Evolutionary conservation across 768 basidiomycete species (phyloP).

Genomic region (Tylopilus subfusipes): DNA sequence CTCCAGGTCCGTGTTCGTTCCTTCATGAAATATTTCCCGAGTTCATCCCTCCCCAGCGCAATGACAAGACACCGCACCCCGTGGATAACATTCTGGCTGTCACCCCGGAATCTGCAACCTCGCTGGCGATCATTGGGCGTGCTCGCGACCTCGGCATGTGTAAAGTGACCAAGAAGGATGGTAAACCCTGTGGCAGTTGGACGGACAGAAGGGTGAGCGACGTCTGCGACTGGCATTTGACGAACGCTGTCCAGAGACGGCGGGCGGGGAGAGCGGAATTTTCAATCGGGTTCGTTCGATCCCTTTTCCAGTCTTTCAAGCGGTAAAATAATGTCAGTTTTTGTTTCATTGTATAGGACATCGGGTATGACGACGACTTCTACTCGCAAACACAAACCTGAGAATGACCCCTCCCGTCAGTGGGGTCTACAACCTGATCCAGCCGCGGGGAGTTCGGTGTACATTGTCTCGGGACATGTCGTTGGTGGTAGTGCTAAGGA

Average conservation of each 20-base stretch:
- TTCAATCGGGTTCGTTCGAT: conserved; percentile 59
- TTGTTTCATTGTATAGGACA: conserved; percentile 45
- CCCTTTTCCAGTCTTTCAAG: not conserved
- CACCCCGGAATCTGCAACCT: conserved; percentile 77
- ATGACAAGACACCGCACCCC: conserved; percentile 62
- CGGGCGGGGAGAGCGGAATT: conserved; percentile 85
- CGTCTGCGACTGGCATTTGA: conserved; percentile 90
- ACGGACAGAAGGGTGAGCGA: conserved; percentile 84
- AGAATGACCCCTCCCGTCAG: conserved; percentile 66
- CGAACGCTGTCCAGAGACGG: conserved; percentile 69
- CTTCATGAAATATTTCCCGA: not conserved
- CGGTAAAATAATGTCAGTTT: not conserved
- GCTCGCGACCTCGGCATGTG: conserved; percentile 87
- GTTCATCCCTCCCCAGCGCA: conserved; percentile 14
- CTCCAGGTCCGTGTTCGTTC: conserved; percentile 55
- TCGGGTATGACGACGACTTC: conserved; percentile 59
- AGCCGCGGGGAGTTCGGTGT: conserved; percentile 49
- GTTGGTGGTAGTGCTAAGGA: conserved; percentile 45
- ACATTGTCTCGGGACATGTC: conserved; percentile 78
- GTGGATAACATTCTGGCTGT: conserved; percentile 80
- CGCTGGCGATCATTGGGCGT: conserved; percentile 83
- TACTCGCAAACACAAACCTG: conserved; percentile 47
- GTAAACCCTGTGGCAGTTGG: conserved; percentile 82
- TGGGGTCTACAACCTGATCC: conserved; percentile 68
- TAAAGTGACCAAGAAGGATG: conserved; percentile 69